Evolutionary conservation across 257 asterid species (phyloP), one percentile per base, ranked within the genome.

Genomic region (Fraxinus quadrangulata): DNA sequence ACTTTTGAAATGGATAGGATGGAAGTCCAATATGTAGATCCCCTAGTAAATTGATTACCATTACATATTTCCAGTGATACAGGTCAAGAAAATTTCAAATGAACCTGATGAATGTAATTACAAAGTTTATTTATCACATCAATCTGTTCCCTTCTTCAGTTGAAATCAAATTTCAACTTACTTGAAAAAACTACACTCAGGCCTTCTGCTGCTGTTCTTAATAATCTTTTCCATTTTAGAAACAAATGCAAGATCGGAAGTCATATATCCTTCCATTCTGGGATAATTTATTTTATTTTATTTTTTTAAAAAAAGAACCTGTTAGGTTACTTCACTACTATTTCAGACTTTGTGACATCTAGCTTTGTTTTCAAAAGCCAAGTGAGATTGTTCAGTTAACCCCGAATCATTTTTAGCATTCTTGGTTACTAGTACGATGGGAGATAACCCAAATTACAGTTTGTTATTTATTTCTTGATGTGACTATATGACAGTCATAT

Each of bases 281-380:
- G 12, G 14, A 10, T 40, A 10, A 40, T 9, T 39, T 7, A 0
- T 26, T 26, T 26, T 26, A 0, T 26, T 26, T 26, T 26, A n/a
- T n/a, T n/a, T n/a, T 26, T 26, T 26, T 26, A 2, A 13, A 49
- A 16, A 51, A 12, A 54, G n/a, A 47, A 34, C 24, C 74, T 51
- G 42, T 28, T 71, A 14, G 54, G 37, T 67, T 54, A 70, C 70
- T 69, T 66, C 10, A 28, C 47, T 54, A 31, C 76, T 42, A 30
- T 45, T 40, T 72, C 39, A 37, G 8, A 72, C 36, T 65, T 13
- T 70, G 70, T 31, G 66, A 74, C 37, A 70, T 40, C 30, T 80
- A n/a, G 80, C 39, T 40, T 77, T 61, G 16, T 31, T 37, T 34
- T 45, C 42, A 6, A 30, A 9, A 70, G 40, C 61, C 24, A 66